Percentiles rank a stretch among this genome's conserved stretches.
Conservation (phyloP, 2,329 filamentous ascomycete species). For the Fusarium sp. region DNA sequence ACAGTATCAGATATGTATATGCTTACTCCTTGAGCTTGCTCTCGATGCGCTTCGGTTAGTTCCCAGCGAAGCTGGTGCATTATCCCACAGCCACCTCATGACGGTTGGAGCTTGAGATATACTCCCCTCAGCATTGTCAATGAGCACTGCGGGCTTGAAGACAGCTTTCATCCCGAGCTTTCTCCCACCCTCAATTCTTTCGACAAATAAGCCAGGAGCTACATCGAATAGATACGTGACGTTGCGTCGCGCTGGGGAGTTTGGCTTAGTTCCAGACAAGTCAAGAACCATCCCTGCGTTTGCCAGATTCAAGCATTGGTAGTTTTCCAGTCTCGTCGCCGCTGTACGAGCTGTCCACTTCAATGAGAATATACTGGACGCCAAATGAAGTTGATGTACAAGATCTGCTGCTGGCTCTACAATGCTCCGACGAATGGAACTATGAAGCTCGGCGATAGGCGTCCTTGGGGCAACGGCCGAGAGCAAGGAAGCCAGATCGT, state of each 20-base stretch:
- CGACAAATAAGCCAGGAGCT: constrained; percentile 55
- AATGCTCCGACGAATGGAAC: constrained; percentile 52
- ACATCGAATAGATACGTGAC: constrained; percentile 55
- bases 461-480: constrained; percentile 49
- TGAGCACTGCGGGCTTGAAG: constrained; percentile 52
- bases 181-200: constrained; percentile 52
- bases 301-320: constrained; percentile 55
- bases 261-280: constrained; percentile 49
- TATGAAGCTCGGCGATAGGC: constrained; percentile 49
- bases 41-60: constrained; percentile 39
- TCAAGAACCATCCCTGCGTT: constrained; percentile 50
- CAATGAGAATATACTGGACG: constrained; percentile 53
- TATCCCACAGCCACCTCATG: constrained; percentile 54
- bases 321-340: constrained; percentile 54
- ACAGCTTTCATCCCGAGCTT: constrained; percentile 52
- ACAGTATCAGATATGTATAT: constrained; percentile 18
- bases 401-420: constrained; percentile 55
- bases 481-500: constrained; percentile 53
- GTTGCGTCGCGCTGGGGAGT: constrained; percentile 49
- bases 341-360: constrained; percentile 56
- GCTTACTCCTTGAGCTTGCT: constrained; percentile 50
- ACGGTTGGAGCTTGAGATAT: constrained; percentile 51
- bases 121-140: constrained; percentile 48
- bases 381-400: constrained; percentile 54
- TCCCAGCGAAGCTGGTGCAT: constrained; percentile 36